Percentiles rank a stretch among this genome's conserved stretches.
Evolutionary conservation across 2,329 filamentous ascomycete species (phyloP).

Genomic region (Alternaria longipes): DNA sequence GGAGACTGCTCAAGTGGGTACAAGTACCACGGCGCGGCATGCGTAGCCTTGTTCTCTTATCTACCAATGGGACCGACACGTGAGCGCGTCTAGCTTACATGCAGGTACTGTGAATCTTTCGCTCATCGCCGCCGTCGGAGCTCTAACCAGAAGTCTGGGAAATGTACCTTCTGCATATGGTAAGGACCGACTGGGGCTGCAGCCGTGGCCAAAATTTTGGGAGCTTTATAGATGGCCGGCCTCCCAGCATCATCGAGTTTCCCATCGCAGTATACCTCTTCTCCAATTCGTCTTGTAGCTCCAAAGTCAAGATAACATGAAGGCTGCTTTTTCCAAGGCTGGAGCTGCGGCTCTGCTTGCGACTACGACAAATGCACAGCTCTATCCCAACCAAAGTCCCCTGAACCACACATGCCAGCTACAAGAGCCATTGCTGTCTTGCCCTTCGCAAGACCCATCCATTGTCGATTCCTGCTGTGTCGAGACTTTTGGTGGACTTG

Average conservation of each 20-base stretch:
- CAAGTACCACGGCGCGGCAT: constrained; percentile 30
- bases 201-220: constrained; percentile 19
- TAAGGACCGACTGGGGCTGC: constrained; percentile 32
- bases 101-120: constrained; percentile 39
- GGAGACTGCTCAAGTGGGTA: constrained; percentile 21
- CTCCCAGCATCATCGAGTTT: background rate
- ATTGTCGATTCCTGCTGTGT: constrained; percentile 69
- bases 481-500: constrained; percentile 71
- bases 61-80: constrained; percentile 45
- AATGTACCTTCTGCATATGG: constrained; percentile 44
- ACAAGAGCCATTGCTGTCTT: constrained; percentile 46
- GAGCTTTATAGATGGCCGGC: constrained; percentile 8
- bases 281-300: constrained; percentile 4
- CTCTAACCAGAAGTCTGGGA: constrained; percentile 16
- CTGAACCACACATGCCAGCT: constrained; percentile 67
- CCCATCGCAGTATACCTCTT: constrained; percentile 1
- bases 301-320: constrained; percentile 30
- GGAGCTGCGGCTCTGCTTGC: constrained; percentile 33
- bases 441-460: constrained; percentile 41
- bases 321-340: constrained; percentile 20
- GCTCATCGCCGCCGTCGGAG: constrained; percentile 29
- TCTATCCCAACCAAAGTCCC: constrained; percentile 59
- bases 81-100: constrained; percentile 36
- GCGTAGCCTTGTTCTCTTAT: constrained; percentile 33
- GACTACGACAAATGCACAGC: constrained; percentile 44